phyloP scores from a whole-genome alignment of 1,284 basidiomycete genomes.

The Sanguinoderma infundibulare region DNA sequence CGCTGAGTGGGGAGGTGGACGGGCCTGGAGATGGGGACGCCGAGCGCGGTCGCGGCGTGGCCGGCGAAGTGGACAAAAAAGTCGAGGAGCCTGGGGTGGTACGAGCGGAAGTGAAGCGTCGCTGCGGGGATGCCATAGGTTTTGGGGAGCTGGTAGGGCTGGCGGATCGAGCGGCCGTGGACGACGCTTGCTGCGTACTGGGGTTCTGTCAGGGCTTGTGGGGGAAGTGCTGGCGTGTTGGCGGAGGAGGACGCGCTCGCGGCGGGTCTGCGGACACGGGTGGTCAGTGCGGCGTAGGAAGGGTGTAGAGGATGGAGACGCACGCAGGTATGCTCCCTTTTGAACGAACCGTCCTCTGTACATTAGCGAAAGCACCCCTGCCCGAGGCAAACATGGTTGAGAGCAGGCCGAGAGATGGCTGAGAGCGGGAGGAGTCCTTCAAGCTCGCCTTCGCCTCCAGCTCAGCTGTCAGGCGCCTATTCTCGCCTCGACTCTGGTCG shows the following conservation, averaged over 20 bases:
- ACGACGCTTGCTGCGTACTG: slow-evolving; percentile 47
- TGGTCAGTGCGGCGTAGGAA: neutral
- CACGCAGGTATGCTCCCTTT: slow-evolving; percentile 17
- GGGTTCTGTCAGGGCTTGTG: slow-evolving; percentile 12
- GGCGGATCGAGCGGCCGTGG: slow-evolving; percentile 60
- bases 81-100: slow-evolving; percentile 71
- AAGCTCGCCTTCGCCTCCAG: too few species aligned
- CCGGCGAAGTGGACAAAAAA: slow-evolving; percentile 87
- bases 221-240: neutral
- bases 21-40: slow-evolving; percentile 79
- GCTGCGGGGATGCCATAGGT: slow-evolving; percentile 84
- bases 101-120: slow-evolving; percentile 82
- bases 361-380: slow-evolving; percentile 5
- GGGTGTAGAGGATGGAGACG: neutral
- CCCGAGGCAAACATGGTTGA: slow-evolving; percentile 17
- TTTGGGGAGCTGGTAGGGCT: slow-evolving; percentile 58
- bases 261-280: neutral
- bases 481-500: too few species aligned
- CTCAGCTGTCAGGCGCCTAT: too few species aligned
- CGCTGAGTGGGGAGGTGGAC: slow-evolving; percentile 79
- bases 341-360: slow-evolving; percentile 11
- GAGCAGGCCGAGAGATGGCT: neutral
- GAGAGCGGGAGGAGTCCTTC: too few species aligned
- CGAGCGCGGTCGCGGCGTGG: slow-evolving; percentile 84
- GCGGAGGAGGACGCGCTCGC: slow-evolving; percentile 9